Conservation (phyloP, 805 yeast species). For the Candida rishiriensis region DNA sequence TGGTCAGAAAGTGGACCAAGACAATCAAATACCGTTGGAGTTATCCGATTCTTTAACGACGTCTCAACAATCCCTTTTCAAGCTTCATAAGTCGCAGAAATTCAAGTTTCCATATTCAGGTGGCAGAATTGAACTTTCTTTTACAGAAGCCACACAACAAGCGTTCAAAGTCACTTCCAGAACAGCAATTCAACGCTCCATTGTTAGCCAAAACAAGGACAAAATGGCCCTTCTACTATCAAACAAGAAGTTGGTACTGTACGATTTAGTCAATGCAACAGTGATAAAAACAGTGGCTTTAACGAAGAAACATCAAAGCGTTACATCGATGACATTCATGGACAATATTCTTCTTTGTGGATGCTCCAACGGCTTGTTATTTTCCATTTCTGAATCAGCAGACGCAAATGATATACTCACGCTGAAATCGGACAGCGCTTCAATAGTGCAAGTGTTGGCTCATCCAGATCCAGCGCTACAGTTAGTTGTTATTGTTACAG, state of each 20-base stretch:
- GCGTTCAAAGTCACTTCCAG: neutral
- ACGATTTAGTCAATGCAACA: neutral
- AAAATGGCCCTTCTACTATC: neutral
- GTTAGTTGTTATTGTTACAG: too few species aligned
- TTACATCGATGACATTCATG: neutral
- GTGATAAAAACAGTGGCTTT: neutral
- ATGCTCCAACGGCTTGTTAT: neutral
- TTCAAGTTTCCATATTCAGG: constrained; percentile 10
- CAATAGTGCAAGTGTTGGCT: too few species aligned
- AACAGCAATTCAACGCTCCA: neutral
- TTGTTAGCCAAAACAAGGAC: neutral
- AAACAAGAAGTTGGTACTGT: neutral
- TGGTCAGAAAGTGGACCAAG: neutral
- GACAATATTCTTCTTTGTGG: neutral
- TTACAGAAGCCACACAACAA: neutral
- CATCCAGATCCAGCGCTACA: too few species aligned
- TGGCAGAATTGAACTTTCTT: neutral
- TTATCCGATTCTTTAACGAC: neutral
- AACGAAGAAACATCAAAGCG: neutral
- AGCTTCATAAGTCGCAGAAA: constrained; percentile 18
- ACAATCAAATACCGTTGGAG: too few species aligned
- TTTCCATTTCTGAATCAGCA: neutral
- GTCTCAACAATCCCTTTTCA: constrained; percentile 17
- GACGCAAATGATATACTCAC: too few species aligned
- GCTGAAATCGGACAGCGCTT: too few species aligned